Base-by-base conservation (phyloP, 1,284 basidiomycete species). In the Tilletia horrida region DNA sequence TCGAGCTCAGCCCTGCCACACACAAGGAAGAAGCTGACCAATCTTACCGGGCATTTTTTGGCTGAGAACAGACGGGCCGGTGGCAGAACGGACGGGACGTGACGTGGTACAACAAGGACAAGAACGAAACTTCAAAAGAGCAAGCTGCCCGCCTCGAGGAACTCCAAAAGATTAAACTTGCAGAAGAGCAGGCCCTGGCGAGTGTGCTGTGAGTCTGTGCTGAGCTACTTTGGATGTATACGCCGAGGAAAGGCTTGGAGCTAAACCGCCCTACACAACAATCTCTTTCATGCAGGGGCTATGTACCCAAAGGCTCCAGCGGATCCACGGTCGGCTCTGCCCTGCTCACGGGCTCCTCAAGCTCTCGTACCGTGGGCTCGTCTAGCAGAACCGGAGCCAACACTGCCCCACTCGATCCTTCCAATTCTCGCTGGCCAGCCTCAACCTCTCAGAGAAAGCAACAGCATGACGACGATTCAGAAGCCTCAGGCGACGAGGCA, bases 1-100 rank as follows among this genome's bases (percentile, higher is more conserved):
- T 59, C 25, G 7, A 18, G 45, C 45, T 18, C 45, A 6, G 7
- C 6, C 21, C 7, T 48, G 4, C 9, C 29, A 6, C 21, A n/a
- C 18, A 23, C 50, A 21, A 52, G 3, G 18, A 27, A 21, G 6
- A 27, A 6, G 23, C 21, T 52, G n/a, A 27, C 13, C 11, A 11
- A 18, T 14, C 27, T 52, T 48, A 48, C 18, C 25, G 7, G 7
- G 47, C 47, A 48, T 23, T 16, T 55, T 27, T 29, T 16, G 27
- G 29, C 27, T 59, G 55, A 31, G 9, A 31, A 35, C 55, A 59
- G 55, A 76, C 74, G 3, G 80, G 80, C 1, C 72, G 80, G 11
- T 81, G 80, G 80, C 77, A 77, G 48, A 73, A 77, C 44, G 77
- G 77, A 18, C 67, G 73, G 18, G 80, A 81, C 66, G 78, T 81